Base-by-base conservation (phyloP, 1,284 basidiomycete genomes). In the Cryptococcus sp. region DNA sequence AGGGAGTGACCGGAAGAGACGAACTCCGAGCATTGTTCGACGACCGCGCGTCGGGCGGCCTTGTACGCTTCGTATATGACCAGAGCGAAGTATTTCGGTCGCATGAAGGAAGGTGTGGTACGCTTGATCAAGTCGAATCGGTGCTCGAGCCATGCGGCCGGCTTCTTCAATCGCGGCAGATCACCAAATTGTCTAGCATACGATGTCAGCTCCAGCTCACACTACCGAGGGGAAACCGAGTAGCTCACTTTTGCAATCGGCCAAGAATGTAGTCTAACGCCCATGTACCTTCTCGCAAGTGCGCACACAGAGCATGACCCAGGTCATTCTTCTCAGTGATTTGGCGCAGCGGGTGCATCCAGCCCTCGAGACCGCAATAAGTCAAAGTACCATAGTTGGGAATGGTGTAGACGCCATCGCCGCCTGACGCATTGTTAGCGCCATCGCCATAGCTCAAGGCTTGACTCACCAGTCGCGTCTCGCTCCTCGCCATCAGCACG, bases 281-380 rank as follows among this genome's bases (percentile, higher is more conserved):
- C 93, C 94, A 97, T 13, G 83, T 83, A 6, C 94, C 93, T 49
- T 88, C 83, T 59, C 94, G 84, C 56, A 97, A 77, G 75, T 97
- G 91, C 10, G 82, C 87, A 70, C 91, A 95, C 5, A 97, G 82
- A 0, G 92, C 85, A 75, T 96, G 92, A 0, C 94, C 93, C 7
- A 97, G 83, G 73, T 97, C 93, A 75, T 96, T 97, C 71, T 86
- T 84, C 61, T 83, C 82, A 85, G 93, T 93, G 71, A 96, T 86
- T 60, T 87, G 84, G 44, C 85, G 83, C 53, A 97, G 80, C 0
- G 87, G 87, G 64, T 88, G 86, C 91, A 97, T 96, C 91, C 93
- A 97, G 1, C 93, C 94, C 75, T 97, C 91, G 51, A 97, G 77
- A 27, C 93, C 93, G 71, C 92, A 96, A 77, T 95, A 97, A 13